These are phyloP conservation scores for Podospora sp. DNA, from an alignment of 495 filamentous ascomycete genomes.

Conservation along the genomic window DNA sequence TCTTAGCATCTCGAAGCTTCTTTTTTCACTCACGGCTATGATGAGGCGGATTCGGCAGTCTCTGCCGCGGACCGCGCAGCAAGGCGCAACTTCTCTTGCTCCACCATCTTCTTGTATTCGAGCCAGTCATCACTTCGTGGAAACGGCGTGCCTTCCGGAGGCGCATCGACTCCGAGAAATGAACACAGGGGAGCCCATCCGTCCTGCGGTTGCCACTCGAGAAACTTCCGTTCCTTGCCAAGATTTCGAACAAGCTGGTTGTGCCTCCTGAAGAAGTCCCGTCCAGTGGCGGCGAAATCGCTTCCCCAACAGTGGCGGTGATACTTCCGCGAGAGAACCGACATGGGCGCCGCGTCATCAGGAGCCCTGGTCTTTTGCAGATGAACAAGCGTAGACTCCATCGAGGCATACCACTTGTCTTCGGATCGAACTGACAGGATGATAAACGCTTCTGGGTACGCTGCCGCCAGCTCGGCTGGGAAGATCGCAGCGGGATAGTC, in stretches of 20 bases:
- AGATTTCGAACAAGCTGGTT: constrained; percentile 32
- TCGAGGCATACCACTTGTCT: constrained; percentile 49
- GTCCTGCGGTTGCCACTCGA: constrained; percentile 66
- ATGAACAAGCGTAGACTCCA: constrained; percentile 42
- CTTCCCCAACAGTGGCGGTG: constrained; percentile 38
- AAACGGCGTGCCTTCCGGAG: constrained; percentile 43
- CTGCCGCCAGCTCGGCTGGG: constrained; percentile 41
- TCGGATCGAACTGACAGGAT: constrained; percentile 44
- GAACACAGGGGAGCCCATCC: constrained; percentile 71
- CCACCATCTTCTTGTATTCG: constrained; percentile 24
- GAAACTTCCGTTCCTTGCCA: constrained; percentile 38
- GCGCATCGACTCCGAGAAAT: constrained; percentile 63
- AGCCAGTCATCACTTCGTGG: constrained; percentile 26
- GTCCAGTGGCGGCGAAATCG: constrained; percentile 35
- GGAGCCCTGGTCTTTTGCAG: constrained; percentile 29
- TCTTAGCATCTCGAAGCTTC: not conserved
- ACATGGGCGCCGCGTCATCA: constrained; percentile 30
- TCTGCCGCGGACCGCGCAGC: not conserved
- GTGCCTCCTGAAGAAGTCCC: constrained; percentile 35
- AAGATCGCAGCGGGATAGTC: constrained; percentile 47
- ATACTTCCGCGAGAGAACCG: constrained; percentile 32
- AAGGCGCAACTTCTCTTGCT: constrained; percentile 9
- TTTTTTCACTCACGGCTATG: not conserved
- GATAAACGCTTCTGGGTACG: constrained; percentile 49
- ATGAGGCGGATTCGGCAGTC: not conserved